phyloP scores from a whole-genome alignment of 805 yeast species.

The Candida stauntonica region DNA sequence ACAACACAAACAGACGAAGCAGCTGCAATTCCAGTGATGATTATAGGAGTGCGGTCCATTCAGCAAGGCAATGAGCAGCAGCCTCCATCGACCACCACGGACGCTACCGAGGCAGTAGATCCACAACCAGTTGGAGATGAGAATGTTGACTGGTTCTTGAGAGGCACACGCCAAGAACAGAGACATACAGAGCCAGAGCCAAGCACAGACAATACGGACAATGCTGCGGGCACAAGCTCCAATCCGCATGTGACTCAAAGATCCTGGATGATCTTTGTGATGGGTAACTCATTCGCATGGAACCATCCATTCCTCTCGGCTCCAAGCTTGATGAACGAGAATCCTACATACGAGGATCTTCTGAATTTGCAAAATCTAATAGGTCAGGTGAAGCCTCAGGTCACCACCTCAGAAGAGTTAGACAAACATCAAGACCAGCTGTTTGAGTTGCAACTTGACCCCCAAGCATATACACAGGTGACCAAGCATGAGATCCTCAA shows the following conservation, averaged over 20 bases:
- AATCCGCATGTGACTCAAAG: slow-evolving; percentile 31
- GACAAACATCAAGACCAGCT: slow-evolving; percentile 34
- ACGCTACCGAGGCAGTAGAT: too few relatives aligned
- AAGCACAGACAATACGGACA: not conserved
- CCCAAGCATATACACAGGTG: not conserved
- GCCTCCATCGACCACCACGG: too few relatives aligned
- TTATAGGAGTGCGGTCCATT: slow-evolving; percentile 45
- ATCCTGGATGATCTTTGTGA: slow-evolving; percentile 60
- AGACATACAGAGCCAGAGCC: too few relatives aligned
- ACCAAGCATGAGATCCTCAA: slow-evolving; percentile 1
- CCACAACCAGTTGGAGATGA: too few relatives aligned
- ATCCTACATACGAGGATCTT: slow-evolving; percentile 49
- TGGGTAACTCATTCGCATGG: slow-evolving; percentile 50
- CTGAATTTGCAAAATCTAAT: slow-evolving; percentile 43
- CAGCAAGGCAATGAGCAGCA: too few relatives aligned
- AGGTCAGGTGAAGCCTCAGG: slow-evolving; percentile 41
- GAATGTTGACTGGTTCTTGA: slow-evolving; percentile 16
- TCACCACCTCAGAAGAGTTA: slow-evolving; percentile 39
- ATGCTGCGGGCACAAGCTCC: not conserved
- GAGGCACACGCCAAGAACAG: not conserved
- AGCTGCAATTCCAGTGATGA: slow-evolving; percentile 40
- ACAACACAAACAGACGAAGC: slow-evolving; percentile 2
- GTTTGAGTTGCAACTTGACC: slow-evolving; percentile 17
- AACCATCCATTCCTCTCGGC: slow-evolving; percentile 46
- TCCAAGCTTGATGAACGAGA: slow-evolving; percentile 42